Base-by-base conservation (phyloP, 2,329 filamentous ascomycete genomes). In the Fusarium albosuccineum region DNA sequence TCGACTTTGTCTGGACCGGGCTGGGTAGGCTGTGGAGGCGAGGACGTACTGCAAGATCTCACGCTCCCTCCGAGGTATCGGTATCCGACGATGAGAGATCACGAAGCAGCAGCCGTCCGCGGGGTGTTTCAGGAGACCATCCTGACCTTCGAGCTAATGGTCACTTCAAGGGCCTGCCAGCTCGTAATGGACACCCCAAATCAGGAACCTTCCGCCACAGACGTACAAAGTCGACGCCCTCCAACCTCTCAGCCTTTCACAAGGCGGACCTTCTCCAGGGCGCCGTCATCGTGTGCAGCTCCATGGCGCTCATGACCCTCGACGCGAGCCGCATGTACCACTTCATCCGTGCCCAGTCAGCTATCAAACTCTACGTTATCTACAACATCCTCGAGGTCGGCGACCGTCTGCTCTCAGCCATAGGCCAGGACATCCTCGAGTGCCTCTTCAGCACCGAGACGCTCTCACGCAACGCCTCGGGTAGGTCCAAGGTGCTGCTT, bases 301-400 rank as follows among this genome's bases (percentile, higher is more conserved):
- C 93, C 71, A 83, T 91, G 52, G 89, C 95, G 13, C 83, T 99
- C 51, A 95, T 97, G 89, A 90, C 88, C 26, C 91, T 99, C 45
- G 97, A 99, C 76, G 96, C 96, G 6, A 97, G 94, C 75, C 89
- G 94, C 52, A 97, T 98, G 93, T 99, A 99, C 75, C 96, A 99
- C 78, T 94, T 94, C 73, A 97, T 99, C 72, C 91, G 95, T 46
- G 96, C 94, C 0, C 96, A 99, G 78, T 95, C 94, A 2, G 94
- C 95, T 8, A 97, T 99, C 81, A 99, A 99, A 77, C 86, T 99
- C 10, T 99, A 99, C 77, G 96, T 99, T 61, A 98, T 99, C 57
- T 99, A 97, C 83, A 99, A 99, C 75, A 92, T 97, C 34, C 87
- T 99, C 6, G 96, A 99, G 80, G 92, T 97, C 2, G 92, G 92